Evolutionary conservation across 2,329 filamentous ascomycete species (phyloP), one percentile per base, ranked within the genome.

Genomic region (Talaromyces pinophilus): DNA sequence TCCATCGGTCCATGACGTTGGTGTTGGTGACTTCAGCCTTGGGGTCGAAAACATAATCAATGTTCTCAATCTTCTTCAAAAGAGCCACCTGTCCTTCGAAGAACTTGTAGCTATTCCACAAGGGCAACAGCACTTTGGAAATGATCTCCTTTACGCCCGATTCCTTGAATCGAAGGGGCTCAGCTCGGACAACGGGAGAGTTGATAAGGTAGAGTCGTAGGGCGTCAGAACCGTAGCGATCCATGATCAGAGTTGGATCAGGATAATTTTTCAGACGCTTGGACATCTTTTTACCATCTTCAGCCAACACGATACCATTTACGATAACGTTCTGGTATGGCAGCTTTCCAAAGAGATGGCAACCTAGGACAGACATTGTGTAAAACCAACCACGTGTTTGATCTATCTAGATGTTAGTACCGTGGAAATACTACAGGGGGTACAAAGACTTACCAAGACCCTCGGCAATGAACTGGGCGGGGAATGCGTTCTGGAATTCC

Each of bases 371-470:
- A 22, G 92, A 88, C 68, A 97, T 81, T 1, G 93, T 97, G 77
- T 98, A 97, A 80, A 97, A 98, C 94, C 94, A 98, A 60, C 94
- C 94, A 74, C 93, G 88, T 25, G 94, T 97, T 81, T 97, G 94
- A 76, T 97, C 93, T 54, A n/a, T 25, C n/a, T 5, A 11, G 8
- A 22, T 46, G 46, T 63, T 44, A 67, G 61, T 17, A 28, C 7
- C 33, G 25, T 2, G 13, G 30, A 6, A 28, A 59, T 3, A 48
- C 15, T 13, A 17, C 19, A 17, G 5, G 13, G 11, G n/a, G 19
- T 15, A 38, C 1, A 60, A 22, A 25, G 15, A 63, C 65, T 52
- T 54, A 67, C 65, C 65, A 46, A 96, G 82, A 71, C 93, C 93
- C 77, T 97, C 93, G 0, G 93, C 92, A 74, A 97, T 96, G 79